phyloP scores from a whole-genome alignment of 345 rosid genomes.

The Boechera stricta region DNA sequence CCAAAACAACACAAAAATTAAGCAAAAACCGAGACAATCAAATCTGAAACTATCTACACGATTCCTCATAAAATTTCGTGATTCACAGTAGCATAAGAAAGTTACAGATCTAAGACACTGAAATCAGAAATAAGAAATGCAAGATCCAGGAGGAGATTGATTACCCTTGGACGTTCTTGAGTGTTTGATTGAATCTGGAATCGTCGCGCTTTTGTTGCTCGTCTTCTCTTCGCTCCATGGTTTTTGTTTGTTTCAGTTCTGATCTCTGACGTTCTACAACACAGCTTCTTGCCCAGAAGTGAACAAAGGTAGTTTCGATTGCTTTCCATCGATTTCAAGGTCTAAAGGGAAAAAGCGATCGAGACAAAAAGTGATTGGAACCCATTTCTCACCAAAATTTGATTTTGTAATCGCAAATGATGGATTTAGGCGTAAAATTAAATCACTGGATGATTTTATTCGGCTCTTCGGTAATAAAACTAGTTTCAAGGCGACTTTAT shows the following conservation, averaged over 20 bases:
- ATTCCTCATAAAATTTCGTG: no score
- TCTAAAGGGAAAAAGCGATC: slow-evolving; percentile 12
- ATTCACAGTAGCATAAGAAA: slow-evolving; percentile 5
- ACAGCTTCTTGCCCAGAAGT: slow-evolving; percentile 4
- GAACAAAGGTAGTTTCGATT: slow-evolving; percentile 1
- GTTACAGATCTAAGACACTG: slow-evolving; percentile 18
- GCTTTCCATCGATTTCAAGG: slow-evolving; percentile 41
- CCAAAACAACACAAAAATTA: background rate
- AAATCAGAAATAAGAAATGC: slow-evolving; percentile 2
- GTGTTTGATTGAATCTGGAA: slow-evolving; percentile 90
- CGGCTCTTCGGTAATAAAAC: background rate
- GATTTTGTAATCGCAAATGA: slow-evolving; percentile 21
- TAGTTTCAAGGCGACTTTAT: background rate
- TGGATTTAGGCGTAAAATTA: slow-evolving; percentile 5
- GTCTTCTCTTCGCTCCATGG: slow-evolving; percentile 49
- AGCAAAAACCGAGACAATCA: background rate
- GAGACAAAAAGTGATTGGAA: background rate
- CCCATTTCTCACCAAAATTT: background rate
- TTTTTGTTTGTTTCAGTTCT: background rate
- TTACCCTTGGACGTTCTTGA: slow-evolving; percentile 91
- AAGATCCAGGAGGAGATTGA: slow-evolving; percentile 8
- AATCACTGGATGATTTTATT: slow-evolving; percentile 8
- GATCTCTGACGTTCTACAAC: slow-evolving; percentile 8
- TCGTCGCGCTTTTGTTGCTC: slow-evolving; percentile 55
- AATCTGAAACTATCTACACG: background rate